phyloP scores from a whole-genome alignment of 768 basidiomycete genomes.

The Albatrellus ellisii region DNA sequence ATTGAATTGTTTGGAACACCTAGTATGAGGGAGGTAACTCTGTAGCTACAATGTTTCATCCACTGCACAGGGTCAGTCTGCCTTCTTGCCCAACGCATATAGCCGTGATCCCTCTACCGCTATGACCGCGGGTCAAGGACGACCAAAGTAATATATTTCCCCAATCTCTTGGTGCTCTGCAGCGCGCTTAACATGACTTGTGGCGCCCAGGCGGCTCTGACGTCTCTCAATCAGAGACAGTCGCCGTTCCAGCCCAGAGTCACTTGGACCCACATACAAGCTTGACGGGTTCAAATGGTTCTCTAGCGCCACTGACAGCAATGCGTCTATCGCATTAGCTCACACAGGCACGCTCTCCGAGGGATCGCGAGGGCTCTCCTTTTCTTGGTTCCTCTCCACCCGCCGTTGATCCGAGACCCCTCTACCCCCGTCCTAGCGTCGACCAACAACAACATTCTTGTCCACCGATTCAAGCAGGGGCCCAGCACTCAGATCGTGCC shows the following conservation, averaged over 20 bases:
- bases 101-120: slow-evolving; percentile 51
- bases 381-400: slow-evolving; percentile 52
- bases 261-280: slow-evolving; percentile 35
- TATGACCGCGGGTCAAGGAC: slow-evolving; percentile 74
- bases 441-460: slow-evolving; percentile 48
- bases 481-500: slow-evolving; percentile 63
- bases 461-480: slow-evolving; percentile 71
- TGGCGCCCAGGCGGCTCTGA: slow-evolving; percentile 67
- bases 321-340: slow-evolving; percentile 60
- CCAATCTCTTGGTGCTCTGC: not conserved
- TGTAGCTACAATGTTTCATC: slow-evolving; percentile 43
- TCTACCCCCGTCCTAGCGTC: slow-evolving; percentile 29
- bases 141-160: slow-evolving; percentile 41
- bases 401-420: slow-evolving; percentile 35
- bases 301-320: slow-evolving; percentile 68
- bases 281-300: slow-evolving; percentile 77
- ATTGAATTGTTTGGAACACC: slow-evolving; percentile 52
- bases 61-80: slow-evolving; percentile 37
- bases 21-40: slow-evolving; percentile 45
- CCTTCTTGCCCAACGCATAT: not conserved
- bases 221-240: slow-evolving; percentile 61
- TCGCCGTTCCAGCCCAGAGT: slow-evolving; percentile 28
- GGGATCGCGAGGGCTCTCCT: slow-evolving; percentile 62
- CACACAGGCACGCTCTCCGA: slow-evolving; percentile 43
- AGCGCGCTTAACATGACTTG: not conserved